These are phyloP conservation scores for Xylaria nigripes DNA, from an alignment of 495 filamentous ascomycete genomes.

Conservation along the genomic window DNA sequence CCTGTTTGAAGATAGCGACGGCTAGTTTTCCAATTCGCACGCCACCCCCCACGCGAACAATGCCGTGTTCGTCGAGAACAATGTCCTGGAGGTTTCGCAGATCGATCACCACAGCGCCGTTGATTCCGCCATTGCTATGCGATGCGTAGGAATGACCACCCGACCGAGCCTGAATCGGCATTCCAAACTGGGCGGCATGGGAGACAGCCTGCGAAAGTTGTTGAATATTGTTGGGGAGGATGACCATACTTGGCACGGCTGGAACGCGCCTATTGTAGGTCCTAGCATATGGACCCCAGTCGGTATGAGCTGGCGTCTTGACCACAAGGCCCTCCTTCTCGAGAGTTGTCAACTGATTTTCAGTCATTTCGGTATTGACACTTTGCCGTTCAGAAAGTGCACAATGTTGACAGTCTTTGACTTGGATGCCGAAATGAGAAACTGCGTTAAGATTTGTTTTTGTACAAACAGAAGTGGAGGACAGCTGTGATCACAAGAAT, in stretches of 20 bases:
- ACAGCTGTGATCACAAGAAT: too few species aligned
- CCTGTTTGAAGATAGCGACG: conserved; percentile 39
- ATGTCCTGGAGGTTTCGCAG: conserved; percentile 35
- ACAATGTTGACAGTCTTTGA: too few species aligned
- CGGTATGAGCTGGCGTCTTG: conserved; percentile 10
- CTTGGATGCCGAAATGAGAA: too few species aligned
- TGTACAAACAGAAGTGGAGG: too few species aligned
- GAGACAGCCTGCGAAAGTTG: conserved; percentile 46
- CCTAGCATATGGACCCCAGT: conserved; percentile 25
- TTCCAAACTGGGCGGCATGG: conserved; percentile 34
- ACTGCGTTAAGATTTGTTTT: too few species aligned
- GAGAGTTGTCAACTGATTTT: background rate
- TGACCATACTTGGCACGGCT: conserved; percentile 48
- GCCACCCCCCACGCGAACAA: conserved; percentile 51
- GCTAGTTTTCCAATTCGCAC: conserved; percentile 54
- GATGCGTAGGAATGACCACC: conserved; percentile 68
- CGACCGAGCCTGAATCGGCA: conserved; percentile 54
- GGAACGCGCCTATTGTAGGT: conserved; percentile 53
- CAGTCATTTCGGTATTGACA: too few species aligned
- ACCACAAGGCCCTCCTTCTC: conserved; percentile 5
- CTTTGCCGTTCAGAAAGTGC: too few species aligned
- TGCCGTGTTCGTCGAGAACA: conserved; percentile 21
- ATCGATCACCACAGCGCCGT: conserved; percentile 46
- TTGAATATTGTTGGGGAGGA: conserved; percentile 39
- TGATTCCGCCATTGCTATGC: conserved; percentile 39